These are phyloP conservation scores for Diophrys appendiculata DNA, from an alignment of 73 alveolate species.

Conservation along the genomic window DNA sequence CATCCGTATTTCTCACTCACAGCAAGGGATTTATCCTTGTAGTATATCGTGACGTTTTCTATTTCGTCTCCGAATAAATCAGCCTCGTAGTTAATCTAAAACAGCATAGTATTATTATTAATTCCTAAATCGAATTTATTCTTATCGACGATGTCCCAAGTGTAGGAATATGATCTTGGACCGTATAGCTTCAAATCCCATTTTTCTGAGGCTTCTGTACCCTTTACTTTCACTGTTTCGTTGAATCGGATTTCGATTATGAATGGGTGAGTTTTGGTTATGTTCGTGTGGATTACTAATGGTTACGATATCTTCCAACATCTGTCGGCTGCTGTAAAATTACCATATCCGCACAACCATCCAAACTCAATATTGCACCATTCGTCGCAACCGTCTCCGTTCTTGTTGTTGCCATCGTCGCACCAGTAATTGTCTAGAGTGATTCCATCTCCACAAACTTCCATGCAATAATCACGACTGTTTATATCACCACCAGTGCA, in stretches of 20 bases:
- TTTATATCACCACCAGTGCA: conserved; percentile 22
- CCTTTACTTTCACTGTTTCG: conserved; percentile 14
- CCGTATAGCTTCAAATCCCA: conserved; percentile 25
- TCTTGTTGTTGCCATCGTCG: conserved; percentile 46
- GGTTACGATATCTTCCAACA: conserved; percentile 4
- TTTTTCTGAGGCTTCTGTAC: neutral
- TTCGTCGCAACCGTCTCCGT: conserved; percentile 36
- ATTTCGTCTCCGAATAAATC: conserved; percentile 5
- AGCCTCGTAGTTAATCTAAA: neutral
- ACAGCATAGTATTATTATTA: neutral
- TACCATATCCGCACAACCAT: conserved; percentile 7
- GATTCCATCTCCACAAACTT: conserved; percentile 58
- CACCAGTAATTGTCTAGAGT: conserved; percentile 20
- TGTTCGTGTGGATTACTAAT: neutral
- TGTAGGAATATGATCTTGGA: conserved; percentile 12
- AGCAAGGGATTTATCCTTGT: neutral
- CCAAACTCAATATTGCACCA: conserved; percentile 35
- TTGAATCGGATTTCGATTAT: conserved; percentile 3
- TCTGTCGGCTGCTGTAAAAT: neutral
- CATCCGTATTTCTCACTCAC: conserved; percentile 1
- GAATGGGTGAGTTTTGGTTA: conserved; percentile 1
- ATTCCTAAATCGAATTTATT: neutral
- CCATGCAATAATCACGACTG: conserved; percentile 31
- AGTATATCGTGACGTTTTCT: conserved; percentile 6
- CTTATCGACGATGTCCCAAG: neutral